phyloP scores from a whole-genome alignment of 768 basidiomycete species.

The Trametes elegans region DNA sequence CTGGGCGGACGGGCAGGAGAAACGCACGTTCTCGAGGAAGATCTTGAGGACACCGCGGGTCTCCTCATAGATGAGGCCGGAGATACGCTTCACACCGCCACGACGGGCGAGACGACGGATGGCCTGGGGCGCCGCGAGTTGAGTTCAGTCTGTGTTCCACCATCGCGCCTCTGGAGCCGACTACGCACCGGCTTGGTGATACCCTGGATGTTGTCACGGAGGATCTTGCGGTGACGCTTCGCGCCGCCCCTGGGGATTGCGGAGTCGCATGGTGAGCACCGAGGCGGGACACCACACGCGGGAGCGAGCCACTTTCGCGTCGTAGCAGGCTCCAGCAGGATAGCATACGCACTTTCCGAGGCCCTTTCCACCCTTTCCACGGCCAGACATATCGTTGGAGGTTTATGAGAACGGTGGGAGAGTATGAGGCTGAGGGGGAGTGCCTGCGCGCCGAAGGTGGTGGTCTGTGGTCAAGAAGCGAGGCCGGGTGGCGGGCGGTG shows the following conservation, averaged over 20 bases:
- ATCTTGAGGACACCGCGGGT: constrained; percentile 94
- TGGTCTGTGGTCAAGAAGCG: constrained; percentile 14
- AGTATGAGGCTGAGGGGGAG: not conserved
- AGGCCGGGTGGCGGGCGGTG: constrained; percentile 11
- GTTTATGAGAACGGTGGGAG: constrained; percentile 23
- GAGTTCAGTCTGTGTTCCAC: too few species aligned
- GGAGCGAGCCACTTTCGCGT: not conserved
- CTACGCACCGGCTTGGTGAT: constrained; percentile 53
- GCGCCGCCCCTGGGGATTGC: constrained; percentile 79
- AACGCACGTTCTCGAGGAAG: constrained; percentile 82
- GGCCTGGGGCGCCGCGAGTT: constrained; percentile 35
- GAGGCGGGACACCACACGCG: too few species aligned
- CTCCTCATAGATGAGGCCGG: constrained; percentile 93
- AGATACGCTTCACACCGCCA: constrained; percentile 98
- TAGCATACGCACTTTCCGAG: constrained; percentile 33
- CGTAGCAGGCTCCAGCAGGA: not conserved
- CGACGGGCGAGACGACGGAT: constrained; percentile 94
- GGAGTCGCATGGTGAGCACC: constrained; percentile 43
- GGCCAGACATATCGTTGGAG: constrained; percentile 77
- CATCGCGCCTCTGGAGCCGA: too few species aligned
- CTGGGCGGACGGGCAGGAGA: not conserved
- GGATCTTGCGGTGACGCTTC: constrained; percentile 94
- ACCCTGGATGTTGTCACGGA: constrained; percentile 79
- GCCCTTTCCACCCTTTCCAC: constrained; percentile 92
- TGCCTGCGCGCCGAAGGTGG: constrained; percentile 1